phyloP scores from a whole-genome alignment of 2,329 filamentous ascomycete genomes.

The Venturia aucupariae region DNA sequence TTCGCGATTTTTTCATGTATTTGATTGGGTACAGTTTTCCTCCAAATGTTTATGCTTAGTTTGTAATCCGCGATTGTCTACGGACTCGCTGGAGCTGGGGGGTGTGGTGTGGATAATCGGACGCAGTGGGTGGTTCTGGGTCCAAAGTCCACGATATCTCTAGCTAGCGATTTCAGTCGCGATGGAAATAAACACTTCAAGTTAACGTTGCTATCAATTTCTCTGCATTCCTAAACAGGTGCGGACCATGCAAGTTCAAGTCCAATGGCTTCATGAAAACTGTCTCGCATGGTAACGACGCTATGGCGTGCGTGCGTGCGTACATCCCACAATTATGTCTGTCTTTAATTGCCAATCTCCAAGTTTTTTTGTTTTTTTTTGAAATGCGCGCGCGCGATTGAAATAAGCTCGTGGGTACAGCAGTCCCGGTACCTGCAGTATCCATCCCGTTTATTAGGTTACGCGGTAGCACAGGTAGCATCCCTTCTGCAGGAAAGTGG shows the following conservation, averaged over 20 bases:
- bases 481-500: not conserved
- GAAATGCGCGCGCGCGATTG: not conserved
- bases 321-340: too few species aligned
- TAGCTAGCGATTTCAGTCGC: not conserved
- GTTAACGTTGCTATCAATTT: not conserved
- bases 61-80: not conserved
- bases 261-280: too few species aligned
- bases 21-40: not conserved
- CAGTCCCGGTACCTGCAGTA: too few species aligned
- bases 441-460: too few species aligned
- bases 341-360: not conserved
- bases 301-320: too few species aligned
- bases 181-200: not conserved
- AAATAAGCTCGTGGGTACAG: not conserved
- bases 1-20: not conserved
- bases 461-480: too few species aligned
- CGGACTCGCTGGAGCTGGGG: not conserved
- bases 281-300: too few species aligned
- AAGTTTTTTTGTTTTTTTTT: too few species aligned
- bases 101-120: not conserved
- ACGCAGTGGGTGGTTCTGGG: not conserved
- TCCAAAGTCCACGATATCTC: not conserved
- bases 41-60: not conserved
- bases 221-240: too few species aligned
- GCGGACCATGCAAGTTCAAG: too few species aligned